Conservation (phyloP, 345 rosid genomes). For the Bretschneidera sinensis region DNA sequence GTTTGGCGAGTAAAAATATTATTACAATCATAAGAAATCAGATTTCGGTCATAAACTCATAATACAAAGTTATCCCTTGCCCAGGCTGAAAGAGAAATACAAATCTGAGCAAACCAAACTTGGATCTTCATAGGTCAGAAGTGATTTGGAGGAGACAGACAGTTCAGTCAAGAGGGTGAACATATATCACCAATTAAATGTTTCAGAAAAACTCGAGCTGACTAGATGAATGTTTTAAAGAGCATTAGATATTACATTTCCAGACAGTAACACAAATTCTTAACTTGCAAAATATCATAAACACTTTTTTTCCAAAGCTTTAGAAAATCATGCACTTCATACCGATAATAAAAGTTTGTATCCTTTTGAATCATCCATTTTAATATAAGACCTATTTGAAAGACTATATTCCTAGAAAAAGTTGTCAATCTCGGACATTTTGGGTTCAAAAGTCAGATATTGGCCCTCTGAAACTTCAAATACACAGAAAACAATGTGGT, state of each 20-base stretch:
- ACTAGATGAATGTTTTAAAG: not conserved
- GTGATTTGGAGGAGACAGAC: not conserved
- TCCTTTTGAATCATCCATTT: too few species aligned
- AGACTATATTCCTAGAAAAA: too few species aligned
- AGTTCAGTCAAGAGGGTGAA: not conserved
- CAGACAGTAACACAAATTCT: not conserved
- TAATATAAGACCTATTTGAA: too few species aligned
- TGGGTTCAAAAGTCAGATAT: too few species aligned
- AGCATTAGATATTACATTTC: too few species aligned
- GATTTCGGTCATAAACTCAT: too few species aligned
- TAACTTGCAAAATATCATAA: not conserved
- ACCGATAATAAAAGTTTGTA: not conserved
- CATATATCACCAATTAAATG: not conserved
- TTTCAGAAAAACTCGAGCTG: not conserved
- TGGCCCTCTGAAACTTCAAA: too few species aligned
- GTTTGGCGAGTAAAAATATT: not conserved
- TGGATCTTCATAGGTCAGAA: not conserved
- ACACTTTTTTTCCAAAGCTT: too few species aligned
- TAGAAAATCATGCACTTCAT: not conserved
- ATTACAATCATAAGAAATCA: too few species aligned
- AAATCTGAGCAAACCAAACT: not conserved
- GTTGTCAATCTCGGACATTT: too few species aligned
- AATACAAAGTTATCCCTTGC: too few species aligned
- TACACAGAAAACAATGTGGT: too few species aligned
- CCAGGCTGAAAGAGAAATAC: not conserved